Conservation (phyloP, 768 basidiomycete genomes). For the Leccinum truebloodii region DNA sequence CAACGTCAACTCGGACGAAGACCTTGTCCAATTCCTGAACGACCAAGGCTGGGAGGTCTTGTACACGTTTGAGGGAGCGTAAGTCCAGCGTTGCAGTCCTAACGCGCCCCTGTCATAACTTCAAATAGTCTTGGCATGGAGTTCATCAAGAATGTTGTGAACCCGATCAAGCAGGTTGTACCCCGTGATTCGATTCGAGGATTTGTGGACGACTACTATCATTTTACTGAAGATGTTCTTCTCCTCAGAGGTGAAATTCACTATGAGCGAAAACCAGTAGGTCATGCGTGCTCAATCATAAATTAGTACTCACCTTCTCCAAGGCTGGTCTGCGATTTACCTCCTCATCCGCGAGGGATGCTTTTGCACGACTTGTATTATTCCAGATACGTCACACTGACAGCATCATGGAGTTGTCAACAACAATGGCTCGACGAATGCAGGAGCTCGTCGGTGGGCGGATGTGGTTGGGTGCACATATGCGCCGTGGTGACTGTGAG, state of each 20-base stretch:
- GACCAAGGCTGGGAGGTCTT: constrained; percentile 38
- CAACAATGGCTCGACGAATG: constrained; percentile 36
- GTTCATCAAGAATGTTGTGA: constrained; percentile 42
- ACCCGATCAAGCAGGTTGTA: constrained; percentile 38
- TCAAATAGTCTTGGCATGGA: constrained; percentile 42
- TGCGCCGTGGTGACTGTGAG: constrained; percentile 47
- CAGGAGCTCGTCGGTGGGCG: constrained; percentile 30
- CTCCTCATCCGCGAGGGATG: constrained; percentile 32
- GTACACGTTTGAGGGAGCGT: constrained; percentile 43
- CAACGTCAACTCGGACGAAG: constrained; percentile 28
- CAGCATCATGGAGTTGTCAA: constrained; percentile 31
- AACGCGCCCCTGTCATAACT: constrained; percentile 10
- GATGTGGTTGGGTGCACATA: constrained; percentile 44
- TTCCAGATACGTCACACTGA: constrained; percentile 31
- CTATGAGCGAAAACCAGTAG: constrained; percentile 41
- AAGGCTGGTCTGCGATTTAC: constrained; percentile 38
- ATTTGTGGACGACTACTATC: constrained; percentile 40
- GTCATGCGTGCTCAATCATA: constrained; percentile 1
- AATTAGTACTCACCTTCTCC: constrained; percentile 9
- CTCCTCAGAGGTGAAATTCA: constrained; percentile 44
- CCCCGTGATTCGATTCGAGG: constrained; percentile 40
- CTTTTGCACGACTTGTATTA: constrained; percentile 36
- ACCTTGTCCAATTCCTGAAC: constrained; percentile 30
- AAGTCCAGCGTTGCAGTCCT: constrained; percentile 15
- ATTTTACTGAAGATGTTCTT: constrained; percentile 38